Evolutionary conservation across 2,329 filamentous ascomycete species (phyloP), one percentile per base, ranked within the genome.

Genomic region (Atkinsonella hypoxylon): DNA sequence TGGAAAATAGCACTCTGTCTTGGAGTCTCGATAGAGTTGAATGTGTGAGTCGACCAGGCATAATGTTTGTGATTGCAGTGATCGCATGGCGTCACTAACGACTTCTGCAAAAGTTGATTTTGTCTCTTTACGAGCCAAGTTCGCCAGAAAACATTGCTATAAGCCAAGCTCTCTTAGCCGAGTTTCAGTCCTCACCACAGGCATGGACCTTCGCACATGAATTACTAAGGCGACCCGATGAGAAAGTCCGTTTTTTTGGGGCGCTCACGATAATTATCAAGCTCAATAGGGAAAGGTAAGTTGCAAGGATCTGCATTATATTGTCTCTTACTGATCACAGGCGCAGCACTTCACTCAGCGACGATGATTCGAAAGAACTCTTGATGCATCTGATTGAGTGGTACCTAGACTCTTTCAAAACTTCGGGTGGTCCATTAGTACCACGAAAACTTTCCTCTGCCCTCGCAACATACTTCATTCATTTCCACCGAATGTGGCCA

Each of bases 211-310:
- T 96, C 44, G 89, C 89, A 18, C 83, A 91, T 61, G 79, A 81
- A 48, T 74, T 97, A 13, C 72, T 96, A 11, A 72, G 72, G 47
- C 81, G 80, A 54, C 70, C 78, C 20, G 82, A 87, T 57, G 78
- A 85, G 54, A 84, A 90, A 59, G 81, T 93, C 57, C 85, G 86
- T 56, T 97, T 97, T 68, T 95, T 95, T 63, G 93, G 89, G 13
- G 91, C 90, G 31, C 75, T 96, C 53, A 97, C 91, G 0, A 85
- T 96, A 57, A 94, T 89, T 47, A 82, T 97, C 59, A 98, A 97
- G 69, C 79, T 97, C 52, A 96, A 97, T 64, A 85, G 83, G n/a
- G 88, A 93, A 62, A 88, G 83, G 85, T 86, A 70, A 36, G 50
- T 49, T 30, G 13, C 42, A 13, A 42, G 13, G 32, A 41, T 38